These are phyloP conservation scores for Torulaspora globosa DNA, from an alignment of 1,139 yeast genomes.

Conservation along the genomic window DNA sequence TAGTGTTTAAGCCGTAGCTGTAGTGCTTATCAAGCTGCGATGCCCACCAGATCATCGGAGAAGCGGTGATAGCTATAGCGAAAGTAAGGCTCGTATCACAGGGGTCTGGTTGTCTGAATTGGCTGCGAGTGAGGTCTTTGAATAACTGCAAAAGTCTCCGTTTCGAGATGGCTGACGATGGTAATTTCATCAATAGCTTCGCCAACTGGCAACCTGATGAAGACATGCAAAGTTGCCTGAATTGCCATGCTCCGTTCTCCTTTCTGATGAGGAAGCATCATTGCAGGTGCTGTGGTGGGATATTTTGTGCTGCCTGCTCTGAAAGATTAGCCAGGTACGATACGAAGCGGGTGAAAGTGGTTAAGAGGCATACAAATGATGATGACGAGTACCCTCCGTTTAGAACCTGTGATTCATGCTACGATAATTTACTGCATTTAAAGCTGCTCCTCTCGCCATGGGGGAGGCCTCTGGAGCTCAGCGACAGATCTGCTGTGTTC, in stretches of 20 bases:
- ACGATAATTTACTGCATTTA: conserved; percentile 30
- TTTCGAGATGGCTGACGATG: conserved; percentile 10
- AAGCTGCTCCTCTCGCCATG: conserved; percentile 23
- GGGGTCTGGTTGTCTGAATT: background rate
- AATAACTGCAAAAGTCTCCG: background rate
- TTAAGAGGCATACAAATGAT: conserved; percentile 58
- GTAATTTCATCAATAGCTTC: conserved; percentile 25
- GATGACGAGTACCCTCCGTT: conserved; percentile 48
- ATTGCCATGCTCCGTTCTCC: conserved; percentile 57
- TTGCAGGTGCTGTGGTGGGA: conserved; percentile 52
- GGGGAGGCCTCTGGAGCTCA: conserved; percentile 18
- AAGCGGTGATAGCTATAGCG: background rate
- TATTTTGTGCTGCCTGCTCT: conserved; percentile 33
- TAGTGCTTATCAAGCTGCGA: conserved; percentile 1
- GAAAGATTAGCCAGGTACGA: conserved; percentile 31
- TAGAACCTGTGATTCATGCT: conserved; percentile 35
- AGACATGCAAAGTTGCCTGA: conserved; percentile 53
- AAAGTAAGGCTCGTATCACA: background rate
- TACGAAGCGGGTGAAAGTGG: conserved; percentile 58
- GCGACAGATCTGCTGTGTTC: conserved; percentile 27
- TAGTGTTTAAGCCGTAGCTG: background rate
- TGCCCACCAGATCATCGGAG: background rate
- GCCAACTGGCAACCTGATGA: conserved; percentile 81
- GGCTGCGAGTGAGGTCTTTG: background rate
- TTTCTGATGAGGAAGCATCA: conserved; percentile 82